Evolutionary conservation across 352 stramenopile genomes (phyloP).

Genomic region (Aphanomyces invadans): DNA sequence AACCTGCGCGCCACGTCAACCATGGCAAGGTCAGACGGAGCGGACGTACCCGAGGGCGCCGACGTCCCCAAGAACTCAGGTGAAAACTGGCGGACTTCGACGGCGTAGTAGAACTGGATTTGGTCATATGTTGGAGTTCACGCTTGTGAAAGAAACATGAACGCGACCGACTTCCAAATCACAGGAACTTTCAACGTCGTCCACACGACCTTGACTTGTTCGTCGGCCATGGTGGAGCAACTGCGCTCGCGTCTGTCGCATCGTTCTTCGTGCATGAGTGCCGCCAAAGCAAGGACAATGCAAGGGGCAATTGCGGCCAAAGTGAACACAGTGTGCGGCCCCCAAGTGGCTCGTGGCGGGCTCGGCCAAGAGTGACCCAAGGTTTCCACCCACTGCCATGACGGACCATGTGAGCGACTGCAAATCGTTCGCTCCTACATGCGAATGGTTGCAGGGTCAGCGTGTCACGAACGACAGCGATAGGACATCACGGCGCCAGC

Average conservation of each 20-base stretch:
- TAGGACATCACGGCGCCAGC: no score
- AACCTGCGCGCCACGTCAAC: no score
- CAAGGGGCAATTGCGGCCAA: conserved; percentile 86
- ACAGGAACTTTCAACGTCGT: conserved; percentile 32
- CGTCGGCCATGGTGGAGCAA: neutral
- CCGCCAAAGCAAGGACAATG: conserved; percentile 79
- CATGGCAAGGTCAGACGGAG: no score
- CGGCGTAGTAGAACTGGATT: conserved; percentile 94
- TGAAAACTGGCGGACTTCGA: conserved; percentile 89
- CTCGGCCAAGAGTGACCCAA: conserved; percentile 88
- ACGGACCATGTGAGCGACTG: conserved; percentile 92
- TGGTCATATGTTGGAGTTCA: conserved; percentile 89
- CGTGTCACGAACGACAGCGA: no score
- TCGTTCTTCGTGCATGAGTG: conserved; percentile 82
- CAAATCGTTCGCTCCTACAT: conserved; percentile 70
- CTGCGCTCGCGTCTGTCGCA: conserved; percentile 12
- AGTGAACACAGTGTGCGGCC: conserved; percentile 86
- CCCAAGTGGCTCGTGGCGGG: conserved; percentile 87
- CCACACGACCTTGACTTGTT: conserved; percentile 28
- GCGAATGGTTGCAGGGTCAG: conserved; percentile 32
- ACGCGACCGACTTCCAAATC: conserved; percentile 94
- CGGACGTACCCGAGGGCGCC: conserved; percentile 51
- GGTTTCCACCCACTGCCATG: conserved; percentile 85
- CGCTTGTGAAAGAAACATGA: conserved; percentile 92
- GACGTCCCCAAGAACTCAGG: conserved; percentile 90